These are phyloP conservation scores for grape (Vitis vinifera) DNA, from an alignment of 164 flowering plant genomes.

Conservation along the genomic window ASM3070453v1 NC_081822.1:13376001-13376500, in stretches of 20 bases:
- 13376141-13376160: constrained; percentile 61
- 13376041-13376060: constrained; percentile 64
- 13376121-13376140: constrained; percentile 71
- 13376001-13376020: constrained; percentile 72
- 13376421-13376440: constrained; percentile 12
- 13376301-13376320: constrained; percentile 10
- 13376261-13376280: constrained; percentile 10
- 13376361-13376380: constrained; percentile 21
- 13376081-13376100: constrained; percentile 59
- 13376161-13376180: constrained; percentile 50
- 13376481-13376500: constrained; percentile 36
- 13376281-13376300: constrained; percentile 13
- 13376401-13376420: constrained; percentile 22
- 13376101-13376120: constrained; percentile 57
- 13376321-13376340: constrained; percentile 13
- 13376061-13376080: constrained; percentile 68
- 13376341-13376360: constrained; percentile 7
- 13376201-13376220: constrained; percentile 59
- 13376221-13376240: constrained; percentile 19
- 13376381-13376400: constrained; percentile 15
- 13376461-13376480: constrained; percentile 20
- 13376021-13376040: constrained; percentile 68
- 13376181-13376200: constrained; percentile 55
- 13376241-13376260: constrained; percentile 6
- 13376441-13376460: constrained; percentile 16